Percentiles rank a stretch among this genome's conserved stretches.
These are phyloP conservation scores for Beauveria asiatica DNA, from an alignment of 2,329 filamentous ascomycete genomes.

Conservation along the genomic window DNA sequence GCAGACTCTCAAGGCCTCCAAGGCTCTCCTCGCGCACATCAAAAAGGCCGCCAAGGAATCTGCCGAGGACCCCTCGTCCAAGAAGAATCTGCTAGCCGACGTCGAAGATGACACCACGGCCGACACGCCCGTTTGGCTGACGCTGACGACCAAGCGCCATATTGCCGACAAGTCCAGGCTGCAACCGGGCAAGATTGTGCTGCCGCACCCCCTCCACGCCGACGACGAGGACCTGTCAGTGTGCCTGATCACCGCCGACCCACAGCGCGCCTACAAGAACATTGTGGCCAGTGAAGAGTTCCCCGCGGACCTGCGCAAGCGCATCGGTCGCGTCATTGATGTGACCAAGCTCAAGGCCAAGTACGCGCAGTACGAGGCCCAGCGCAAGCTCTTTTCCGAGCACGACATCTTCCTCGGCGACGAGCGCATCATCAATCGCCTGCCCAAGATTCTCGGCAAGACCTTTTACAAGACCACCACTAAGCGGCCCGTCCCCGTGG, in stretches of 20 bases:
- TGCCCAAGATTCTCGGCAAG: conserved; percentile 78
- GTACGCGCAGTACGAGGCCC: conserved; percentile 81
- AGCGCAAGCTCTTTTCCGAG: conserved; percentile 72
- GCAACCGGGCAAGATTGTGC: conserved; percentile 73
- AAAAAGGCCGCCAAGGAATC: conserved; percentile 45
- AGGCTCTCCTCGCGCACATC: conserved; percentile 54
- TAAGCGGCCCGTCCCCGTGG: conserved; percentile 82
- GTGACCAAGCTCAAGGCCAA: conserved; percentile 71
- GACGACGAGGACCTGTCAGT: conserved; percentile 55
- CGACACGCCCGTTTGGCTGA: conserved; percentile 52
- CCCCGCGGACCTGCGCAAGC: conserved; percentile 55
- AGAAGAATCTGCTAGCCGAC: conserved; percentile 43
- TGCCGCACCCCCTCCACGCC: conserved; percentile 64
- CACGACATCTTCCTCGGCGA: conserved; percentile 94
- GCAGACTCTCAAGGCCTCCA: conserved; percentile 54
- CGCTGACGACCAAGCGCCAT: conserved; percentile 56
- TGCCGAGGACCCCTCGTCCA: conserved; percentile 39
- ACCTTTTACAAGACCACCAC: conserved; percentile 77
- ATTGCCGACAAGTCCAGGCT: conserved; percentile 65
- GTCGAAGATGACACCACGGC: conserved; percentile 35
- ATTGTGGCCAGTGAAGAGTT: conserved; percentile 67
- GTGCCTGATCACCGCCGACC: conserved; percentile 77
- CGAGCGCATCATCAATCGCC: conserved; percentile 66
- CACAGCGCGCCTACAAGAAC: conserved; percentile 85
- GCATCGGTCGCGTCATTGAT: conserved; percentile 71